Evolutionary conservation across 441 rosid genomes (phyloP).

Genomic region (Pelargonium citronellum): DNA sequence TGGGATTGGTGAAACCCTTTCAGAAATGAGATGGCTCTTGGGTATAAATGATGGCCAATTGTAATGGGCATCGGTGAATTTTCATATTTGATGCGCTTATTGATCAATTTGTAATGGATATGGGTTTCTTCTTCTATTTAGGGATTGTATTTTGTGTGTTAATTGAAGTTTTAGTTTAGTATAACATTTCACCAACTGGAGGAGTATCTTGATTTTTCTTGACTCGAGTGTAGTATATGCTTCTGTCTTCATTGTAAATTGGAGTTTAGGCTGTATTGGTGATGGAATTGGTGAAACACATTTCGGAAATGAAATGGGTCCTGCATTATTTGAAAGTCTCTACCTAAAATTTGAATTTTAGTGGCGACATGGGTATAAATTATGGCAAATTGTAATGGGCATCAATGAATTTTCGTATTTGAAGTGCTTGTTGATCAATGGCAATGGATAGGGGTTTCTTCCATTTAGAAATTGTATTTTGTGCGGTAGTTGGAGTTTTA

Average conservation of each 20-base stretch:
- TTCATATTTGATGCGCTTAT: not conserved
- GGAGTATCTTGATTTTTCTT: no score
- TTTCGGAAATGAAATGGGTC: conserved; percentile 8
- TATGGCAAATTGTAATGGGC: not conserved
- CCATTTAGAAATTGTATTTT: not conserved
- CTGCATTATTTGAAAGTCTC: conserved; percentile 14
- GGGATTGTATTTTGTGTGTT: not conserved
- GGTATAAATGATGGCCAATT: conserved; percentile 1
- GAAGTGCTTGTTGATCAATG: not conserved
- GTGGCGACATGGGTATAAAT: conserved; percentile 6
- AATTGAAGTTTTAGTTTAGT: not conserved
- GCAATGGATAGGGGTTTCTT: not conserved
- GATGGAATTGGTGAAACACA: conserved; percentile 15
- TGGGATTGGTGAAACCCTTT: conserved; percentile 17
- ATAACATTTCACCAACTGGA: no score
- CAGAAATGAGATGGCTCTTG: conserved; percentile 10
- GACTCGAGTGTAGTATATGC: no score
- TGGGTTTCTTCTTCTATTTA: not conserved
- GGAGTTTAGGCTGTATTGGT: not conserved
- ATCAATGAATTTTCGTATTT: not conserved
- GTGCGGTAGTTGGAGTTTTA: not conserved
- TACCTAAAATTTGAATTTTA: not conserved
- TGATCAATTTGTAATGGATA: not conserved
- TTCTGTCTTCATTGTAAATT: not conserved
- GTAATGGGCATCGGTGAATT: not conserved